Percentiles rank a stretch among this genome's conserved stretches.
phyloP scores from a whole-genome alignment of 441 rosid genomes.

The Euphorbia corollata region DNA sequence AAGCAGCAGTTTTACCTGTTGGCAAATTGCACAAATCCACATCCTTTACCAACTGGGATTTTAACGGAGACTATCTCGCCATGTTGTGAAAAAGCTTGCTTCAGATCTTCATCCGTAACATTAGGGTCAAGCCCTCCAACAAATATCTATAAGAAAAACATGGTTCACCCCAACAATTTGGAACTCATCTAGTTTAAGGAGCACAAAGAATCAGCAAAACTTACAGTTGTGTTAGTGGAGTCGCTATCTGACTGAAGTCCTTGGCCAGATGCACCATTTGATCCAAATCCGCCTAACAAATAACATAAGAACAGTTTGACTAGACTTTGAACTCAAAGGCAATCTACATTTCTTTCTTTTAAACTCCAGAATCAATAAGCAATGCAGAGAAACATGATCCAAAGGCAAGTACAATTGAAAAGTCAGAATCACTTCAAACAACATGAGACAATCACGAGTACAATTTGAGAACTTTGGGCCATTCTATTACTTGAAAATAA shows the following conservation, averaged over 20 bases:
- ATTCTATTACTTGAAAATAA: neutral
- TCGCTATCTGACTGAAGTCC: conserved; percentile 58
- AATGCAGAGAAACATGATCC: neutral
- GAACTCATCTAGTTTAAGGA: conserved; percentile 19
- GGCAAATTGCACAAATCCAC: conserved; percentile 87
- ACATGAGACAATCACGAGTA: neutral
- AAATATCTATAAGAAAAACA: conserved; percentile 53
- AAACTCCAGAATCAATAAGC: neutral
- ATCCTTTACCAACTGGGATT: conserved; percentile 80
- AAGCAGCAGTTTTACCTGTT: conserved; percentile 42
- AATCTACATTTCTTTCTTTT: neutral
- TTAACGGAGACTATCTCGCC: conserved; percentile 85
- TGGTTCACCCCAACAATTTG: conserved; percentile 19
- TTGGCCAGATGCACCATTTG: conserved; percentile 51
- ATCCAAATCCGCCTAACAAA: conserved; percentile 51
- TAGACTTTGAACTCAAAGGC: neutral
- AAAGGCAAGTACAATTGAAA: conserved; percentile 8
- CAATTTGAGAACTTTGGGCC: neutral
- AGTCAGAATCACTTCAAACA: neutral
- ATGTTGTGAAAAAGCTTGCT: conserved; percentile 57
- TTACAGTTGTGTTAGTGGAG: conserved; percentile 79
- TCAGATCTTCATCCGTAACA: conserved; percentile 76
- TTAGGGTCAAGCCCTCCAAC: conserved; percentile 89
- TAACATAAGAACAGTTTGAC: conserved; percentile 6
- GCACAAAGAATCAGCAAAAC: conserved; percentile 21